Base-by-base conservation (phyloP, 2,329 filamentous ascomycete genomes). In the Juglanconis sp. region DNA sequence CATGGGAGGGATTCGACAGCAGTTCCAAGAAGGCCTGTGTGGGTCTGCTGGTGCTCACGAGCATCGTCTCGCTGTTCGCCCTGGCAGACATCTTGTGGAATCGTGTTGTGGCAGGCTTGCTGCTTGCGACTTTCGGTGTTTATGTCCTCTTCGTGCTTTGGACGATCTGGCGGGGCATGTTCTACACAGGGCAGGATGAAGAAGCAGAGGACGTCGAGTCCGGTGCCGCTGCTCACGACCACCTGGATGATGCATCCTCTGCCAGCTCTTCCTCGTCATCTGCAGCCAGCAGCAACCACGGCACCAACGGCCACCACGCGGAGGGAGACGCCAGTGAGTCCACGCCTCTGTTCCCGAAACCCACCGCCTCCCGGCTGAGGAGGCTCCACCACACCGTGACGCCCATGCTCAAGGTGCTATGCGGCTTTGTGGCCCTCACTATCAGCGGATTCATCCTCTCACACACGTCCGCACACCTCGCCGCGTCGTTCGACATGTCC, bases 11-110 rank as follows among this genome's bases (percentile, higher is more conserved):
- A 52, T 83, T 82, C 60, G 81, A 83, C 63, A 64, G 66, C n/a
- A 81, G 77, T 60, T 73, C 79, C 1, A 78, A 76, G 61, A 70
- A 81, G 11, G 83, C 83, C 63, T 75, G 78, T 1, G 65, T 69
- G 1, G 58, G 81, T 5, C 67, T 79, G 4, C 68, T 82, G 3
- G 63, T 70, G 0, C 44, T 82, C 6, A 83, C 79, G 0, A 77
- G 74, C 0, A 66, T 77, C 31, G 66, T 71, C 0, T 61, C 74
- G 10, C 67, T 76, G 9, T 65, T 71, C 30, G 71, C 71, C n/a
- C 67, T 76, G 54, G 67, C 70, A 64, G 52, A 63, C n/a, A 38
- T 63, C 24, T 36, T 63, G 38, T 63, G 57, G 57, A 56, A 63
- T 38, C 61, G 61, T 17, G 30, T 63, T n/a, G 52, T 76, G 4